Percentiles rank a stretch among this genome's conserved stretches.
These are phyloP conservation scores for Pseudogymnoascus sp. DNA, from an alignment of 2,329 filamentous ascomycete species.

Conservation along the genomic window DNA sequence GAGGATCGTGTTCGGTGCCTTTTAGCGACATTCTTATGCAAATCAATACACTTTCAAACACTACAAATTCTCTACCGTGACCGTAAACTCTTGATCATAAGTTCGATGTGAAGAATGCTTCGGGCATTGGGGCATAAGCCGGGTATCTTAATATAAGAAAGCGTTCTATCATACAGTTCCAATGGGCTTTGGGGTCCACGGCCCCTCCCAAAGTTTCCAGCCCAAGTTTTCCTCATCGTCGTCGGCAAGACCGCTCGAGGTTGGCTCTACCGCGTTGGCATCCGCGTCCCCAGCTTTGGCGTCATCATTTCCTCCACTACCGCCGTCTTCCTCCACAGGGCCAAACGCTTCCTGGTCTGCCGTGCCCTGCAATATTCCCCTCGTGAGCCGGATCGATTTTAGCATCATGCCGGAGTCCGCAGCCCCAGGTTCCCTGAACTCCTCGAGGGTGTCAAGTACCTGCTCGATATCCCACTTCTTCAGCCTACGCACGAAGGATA, in stretches of 20 bases:
- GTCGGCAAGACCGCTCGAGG: background rate
- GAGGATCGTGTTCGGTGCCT: constrained; percentile 7
- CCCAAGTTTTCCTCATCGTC: constrained; percentile 23
- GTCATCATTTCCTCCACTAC: background rate
- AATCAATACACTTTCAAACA: background rate
- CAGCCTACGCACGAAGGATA: background rate
- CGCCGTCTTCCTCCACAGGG: background rate
- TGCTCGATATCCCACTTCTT: constrained; percentile 6
- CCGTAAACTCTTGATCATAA: too few relatives aligned
- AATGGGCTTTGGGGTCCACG: constrained; percentile 53
- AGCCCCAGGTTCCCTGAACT: constrained; percentile 16
- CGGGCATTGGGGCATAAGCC: background rate
- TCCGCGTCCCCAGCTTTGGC: background rate
- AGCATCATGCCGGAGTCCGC: constrained; percentile 19
- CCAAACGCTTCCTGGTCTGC: background rate
- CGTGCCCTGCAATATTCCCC: constrained; percentile 16
- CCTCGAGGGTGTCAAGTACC: constrained; percentile 19
- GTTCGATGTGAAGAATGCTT: background rate
- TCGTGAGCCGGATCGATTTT: constrained; percentile 23
- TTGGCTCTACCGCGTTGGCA: background rate
- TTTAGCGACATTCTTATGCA: background rate
- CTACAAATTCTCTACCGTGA: too few relatives aligned
- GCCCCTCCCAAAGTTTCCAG: constrained; percentile 45
- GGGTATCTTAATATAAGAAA: constrained; percentile 15
- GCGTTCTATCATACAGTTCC: constrained; percentile 39